Evolutionary conservation across 305 asterid genomes (phyloP), one percentile per base, ranked within the genome.

Genomic region (Fraxinus nigra): DNA sequence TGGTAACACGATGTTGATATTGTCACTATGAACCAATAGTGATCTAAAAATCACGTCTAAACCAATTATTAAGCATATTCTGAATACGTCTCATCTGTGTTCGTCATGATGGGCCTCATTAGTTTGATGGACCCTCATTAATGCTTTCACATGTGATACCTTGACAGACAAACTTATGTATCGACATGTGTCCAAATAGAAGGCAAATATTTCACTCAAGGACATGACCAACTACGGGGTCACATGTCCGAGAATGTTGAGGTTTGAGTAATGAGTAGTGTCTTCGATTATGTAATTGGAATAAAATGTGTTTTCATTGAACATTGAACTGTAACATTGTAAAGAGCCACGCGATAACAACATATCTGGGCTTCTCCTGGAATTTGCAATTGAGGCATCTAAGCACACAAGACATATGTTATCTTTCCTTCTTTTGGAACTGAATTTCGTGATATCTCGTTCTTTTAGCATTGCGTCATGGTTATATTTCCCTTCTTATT

Each of bases 341-440:
- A 35, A 82, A 33, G 54, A 69, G 78, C 38, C 51, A 76, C 75
- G 79, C 33, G 16, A 24, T 77, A 61, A 28, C 75, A 1, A 14
- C 33, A 26, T 35, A 32, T 28, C 22, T 69, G 22, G 61, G 77
- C 30, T 43, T 77, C 33, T 73, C 30, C 48, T 35, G 84, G 48
- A 72, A 77, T 78, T 33, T 83, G 80, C 72, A 65, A 51, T 72
- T 63, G 28, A 78, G 35, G 22, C 37, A 35, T 75, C 37, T 80
- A 75, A 82, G 51, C 43, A 18, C 40, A 69, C 7, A 46, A 33
- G 11, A 28, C 20, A 61, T 67, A 5, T 30, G n/a, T 61, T 74
- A 30, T 37, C 3, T 33, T 18, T 67, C 13, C 13, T 32, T 69
- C 63, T 59, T 26, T 79, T 40, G 79, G n/a, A 72, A 32, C 73